These are phyloP conservation scores for Rhizodiscina lignyota DNA, from an alignment of 495 filamentous ascomycete species.

Conservation along the genomic window DNA sequence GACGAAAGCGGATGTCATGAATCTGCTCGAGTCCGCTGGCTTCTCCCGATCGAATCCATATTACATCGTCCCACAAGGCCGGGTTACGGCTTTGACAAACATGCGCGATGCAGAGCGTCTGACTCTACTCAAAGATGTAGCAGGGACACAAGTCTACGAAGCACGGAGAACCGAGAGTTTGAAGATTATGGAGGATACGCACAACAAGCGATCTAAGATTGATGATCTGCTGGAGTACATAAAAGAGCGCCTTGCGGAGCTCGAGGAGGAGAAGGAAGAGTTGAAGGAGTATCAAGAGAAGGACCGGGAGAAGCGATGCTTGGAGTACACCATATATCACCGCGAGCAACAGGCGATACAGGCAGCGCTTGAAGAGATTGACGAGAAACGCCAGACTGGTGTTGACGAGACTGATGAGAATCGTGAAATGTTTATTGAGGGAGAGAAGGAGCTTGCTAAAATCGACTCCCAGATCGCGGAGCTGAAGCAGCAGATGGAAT, in stretches of 20 bases:
- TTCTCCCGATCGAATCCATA: slow-evolving; percentile 97
- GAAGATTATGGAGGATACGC: slow-evolving; percentile 94
- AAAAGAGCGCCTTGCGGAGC: slow-evolving; percentile 68
- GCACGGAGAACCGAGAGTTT: slow-evolving; percentile 72
- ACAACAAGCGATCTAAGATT: slow-evolving; percentile 85
- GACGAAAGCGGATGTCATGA: slow-evolving; percentile 88
- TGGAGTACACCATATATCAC: slow-evolving; percentile 89
- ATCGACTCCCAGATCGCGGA: slow-evolving; percentile 65
- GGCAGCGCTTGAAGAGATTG: slow-evolving; percentile 64
- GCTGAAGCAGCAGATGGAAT: slow-evolving; percentile 65
- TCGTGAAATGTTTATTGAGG: slow-evolving; percentile 54
- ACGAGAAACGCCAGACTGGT: slow-evolving; percentile 63
- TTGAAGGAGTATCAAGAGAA: slow-evolving; percentile 84
- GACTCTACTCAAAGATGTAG: slow-evolving; percentile 87
- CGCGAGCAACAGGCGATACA: slow-evolving; percentile 68
- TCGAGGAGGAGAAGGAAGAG: slow-evolving; percentile 96
- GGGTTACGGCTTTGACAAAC: slow-evolving; percentile 89
- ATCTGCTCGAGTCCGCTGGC: slow-evolving; percentile 85
- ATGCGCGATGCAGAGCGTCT: slow-evolving; percentile 91
- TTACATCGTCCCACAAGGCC: slow-evolving; percentile 96
- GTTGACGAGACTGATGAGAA: slow-evolving; percentile 71
- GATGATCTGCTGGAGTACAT: slow-evolving; percentile 86
- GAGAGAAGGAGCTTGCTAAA: slow-evolving; percentile 63
- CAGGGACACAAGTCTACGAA: slow-evolving; percentile 94
- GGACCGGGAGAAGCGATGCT: slow-evolving; percentile 77